Conservation (phyloP, 805 yeast species). For the Danielia oregonensis region DNA sequence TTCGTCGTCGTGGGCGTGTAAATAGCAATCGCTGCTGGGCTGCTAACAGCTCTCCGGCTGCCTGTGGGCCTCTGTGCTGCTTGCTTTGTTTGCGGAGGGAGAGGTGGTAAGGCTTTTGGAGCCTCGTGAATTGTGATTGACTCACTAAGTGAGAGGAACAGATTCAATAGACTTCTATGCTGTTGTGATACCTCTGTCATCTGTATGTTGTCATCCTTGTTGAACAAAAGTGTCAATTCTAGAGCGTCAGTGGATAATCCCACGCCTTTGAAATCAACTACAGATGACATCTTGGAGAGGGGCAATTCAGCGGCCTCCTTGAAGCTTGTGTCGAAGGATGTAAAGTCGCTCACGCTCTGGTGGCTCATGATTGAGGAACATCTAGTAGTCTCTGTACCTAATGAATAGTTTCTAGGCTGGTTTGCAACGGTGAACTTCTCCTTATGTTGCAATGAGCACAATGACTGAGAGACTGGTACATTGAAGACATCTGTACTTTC, state of each 20-base stretch:
- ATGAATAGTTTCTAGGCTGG: not conserved
- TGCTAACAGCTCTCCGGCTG: too few species aligned
- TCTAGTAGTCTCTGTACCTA: not conserved
- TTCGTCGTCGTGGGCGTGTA: too few species aligned
- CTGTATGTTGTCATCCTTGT: not conserved
- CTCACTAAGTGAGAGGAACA: not conserved
- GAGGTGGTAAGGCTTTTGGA: not conserved
- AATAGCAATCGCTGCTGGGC: too few species aligned
- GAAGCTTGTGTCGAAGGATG: not conserved
- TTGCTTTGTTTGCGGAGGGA: too few species aligned
- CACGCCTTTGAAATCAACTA: not conserved
- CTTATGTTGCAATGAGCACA: not conserved
- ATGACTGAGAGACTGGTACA: not conserved
- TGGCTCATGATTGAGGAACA: conserved; percentile 1
- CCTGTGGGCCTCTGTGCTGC: too few species aligned
- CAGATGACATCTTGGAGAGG: not conserved
- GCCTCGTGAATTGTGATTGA: not conserved
- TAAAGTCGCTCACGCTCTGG: not conserved
- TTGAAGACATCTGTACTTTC: not conserved
- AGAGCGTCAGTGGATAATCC: conserved; percentile 1
- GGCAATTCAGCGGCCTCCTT: not conserved
- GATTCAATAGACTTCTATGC: not conserved
- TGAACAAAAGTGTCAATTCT: not conserved
- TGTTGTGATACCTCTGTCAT: not conserved
- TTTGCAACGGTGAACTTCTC: not conserved